These are phyloP conservation scores for Debaryomyces tyrocola DNA, from an alignment of 805 yeast genomes.

Conservation along the genomic window DNA sequence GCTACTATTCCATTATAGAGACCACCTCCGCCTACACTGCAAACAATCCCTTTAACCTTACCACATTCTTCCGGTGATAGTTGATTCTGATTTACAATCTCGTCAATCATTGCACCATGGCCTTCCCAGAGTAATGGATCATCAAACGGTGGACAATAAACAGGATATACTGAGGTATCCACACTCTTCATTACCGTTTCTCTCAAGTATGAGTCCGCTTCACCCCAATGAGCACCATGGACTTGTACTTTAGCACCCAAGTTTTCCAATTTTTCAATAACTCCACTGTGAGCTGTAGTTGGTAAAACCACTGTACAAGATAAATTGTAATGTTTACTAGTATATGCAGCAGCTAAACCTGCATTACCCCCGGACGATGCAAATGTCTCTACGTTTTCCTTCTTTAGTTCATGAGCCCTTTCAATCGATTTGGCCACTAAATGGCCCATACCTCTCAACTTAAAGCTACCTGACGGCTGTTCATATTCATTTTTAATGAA, in stretches of 20 bases:
- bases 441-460: constrained; percentile 55
- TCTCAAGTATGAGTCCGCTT: constrained; percentile 26
- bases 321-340: constrained; percentile 17
- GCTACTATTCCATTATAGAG: constrained; percentile 27
- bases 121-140: constrained; percentile 32
- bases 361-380: constrained; percentile 39
- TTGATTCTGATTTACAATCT: constrained; percentile 20
- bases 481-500: constrained; percentile 50
- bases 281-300: constrained; percentile 15
- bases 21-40: constrained; percentile 39
- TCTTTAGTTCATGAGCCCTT: constrained; percentile 18
- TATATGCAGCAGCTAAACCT: constrained; percentile 34
- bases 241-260: constrained; percentile 24
- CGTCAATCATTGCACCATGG: constrained; percentile 24
- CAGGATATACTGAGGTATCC: constrained; percentile 13
- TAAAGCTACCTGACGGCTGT: constrained; percentile 61
- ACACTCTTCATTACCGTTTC: constrained; percentile 12
- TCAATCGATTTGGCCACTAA: constrained; percentile 36
- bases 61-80: constrained; percentile 11
- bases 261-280: constrained; percentile 16
- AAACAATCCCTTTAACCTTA: constrained; percentile 26
- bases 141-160: constrained; percentile 36
- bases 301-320: constrained; percentile 35
- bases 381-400: constrained; percentile 18
- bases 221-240: constrained; percentile 32